These are phyloP conservation scores for Sarocladium kiliense DNA, from an alignment of 2,329 filamentous ascomycete genomes.

Conservation along the genomic window DNA sequence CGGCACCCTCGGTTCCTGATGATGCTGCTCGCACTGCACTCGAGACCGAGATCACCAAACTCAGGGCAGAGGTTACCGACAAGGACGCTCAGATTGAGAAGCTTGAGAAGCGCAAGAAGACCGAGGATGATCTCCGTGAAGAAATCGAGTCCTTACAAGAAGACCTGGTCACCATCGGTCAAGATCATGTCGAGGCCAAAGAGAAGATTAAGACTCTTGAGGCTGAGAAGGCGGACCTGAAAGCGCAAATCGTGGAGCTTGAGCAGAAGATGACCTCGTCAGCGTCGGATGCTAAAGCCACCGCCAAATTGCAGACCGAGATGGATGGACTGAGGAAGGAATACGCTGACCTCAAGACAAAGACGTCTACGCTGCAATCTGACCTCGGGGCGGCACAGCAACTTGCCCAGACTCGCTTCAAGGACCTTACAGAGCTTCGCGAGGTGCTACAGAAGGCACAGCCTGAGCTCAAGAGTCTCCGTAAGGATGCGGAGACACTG, in stretches of 20 bases:
- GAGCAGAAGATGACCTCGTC: slow-evolving; percentile 61
- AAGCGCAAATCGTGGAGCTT: slow-evolving; percentile 57
- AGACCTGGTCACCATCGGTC: slow-evolving; percentile 71
- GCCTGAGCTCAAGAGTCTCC: slow-evolving; percentile 74
- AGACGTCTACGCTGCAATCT: slow-evolving; percentile 65
- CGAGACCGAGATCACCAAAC: slow-evolving; percentile 42
- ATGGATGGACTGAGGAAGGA: slow-evolving; percentile 50
- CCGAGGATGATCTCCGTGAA: slow-evolving; percentile 73
- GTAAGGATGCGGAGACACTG: slow-evolving; percentile 70
- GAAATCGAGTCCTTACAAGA: slow-evolving; percentile 83
- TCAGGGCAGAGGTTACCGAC: slow-evolving; percentile 49
- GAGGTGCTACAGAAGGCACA: slow-evolving; percentile 80
- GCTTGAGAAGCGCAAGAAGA: slow-evolving; percentile 64
- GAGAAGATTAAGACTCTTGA: slow-evolving; percentile 68
- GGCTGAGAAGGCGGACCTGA: slow-evolving; percentile 61
- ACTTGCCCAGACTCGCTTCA: slow-evolving; percentile 81
- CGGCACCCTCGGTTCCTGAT: slow-evolving; percentile 23
- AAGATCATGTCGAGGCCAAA: slow-evolving; percentile 80
- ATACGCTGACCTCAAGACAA: slow-evolving; percentile 64
- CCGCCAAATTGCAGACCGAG: slow-evolving; percentile 54
- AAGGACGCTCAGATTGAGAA: slow-evolving; percentile 71
- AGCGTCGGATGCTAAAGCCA: slow-evolving; percentile 32
- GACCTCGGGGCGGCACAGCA: slow-evolving; percentile 84
- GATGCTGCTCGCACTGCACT: slow-evolving; percentile 30
- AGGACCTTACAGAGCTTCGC: slow-evolving; percentile 75